phyloP scores from a whole-genome alignment of 2,329 filamentous ascomycete species.

The Penicillium sp. region DNA sequence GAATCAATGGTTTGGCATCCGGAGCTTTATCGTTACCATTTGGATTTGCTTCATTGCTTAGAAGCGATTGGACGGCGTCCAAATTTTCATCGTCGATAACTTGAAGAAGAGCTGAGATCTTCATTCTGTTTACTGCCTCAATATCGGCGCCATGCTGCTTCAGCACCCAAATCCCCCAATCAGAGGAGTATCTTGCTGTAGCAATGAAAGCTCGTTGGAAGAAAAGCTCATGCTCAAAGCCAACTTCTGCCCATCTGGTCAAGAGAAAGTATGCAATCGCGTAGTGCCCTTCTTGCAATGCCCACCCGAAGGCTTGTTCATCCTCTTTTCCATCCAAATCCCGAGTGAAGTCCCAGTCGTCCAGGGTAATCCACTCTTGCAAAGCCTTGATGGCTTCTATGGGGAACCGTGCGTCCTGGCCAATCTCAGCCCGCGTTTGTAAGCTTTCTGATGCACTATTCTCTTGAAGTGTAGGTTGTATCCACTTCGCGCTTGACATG shows the following conservation, averaged over 20 bases:
- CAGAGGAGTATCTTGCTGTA: slow-evolving; percentile 16
- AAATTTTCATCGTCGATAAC: slow-evolving; percentile 1
- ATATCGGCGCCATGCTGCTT: slow-evolving; percentile 21
- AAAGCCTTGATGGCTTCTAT: slow-evolving; percentile 4
- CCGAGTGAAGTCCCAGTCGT: slow-evolving; percentile 8
- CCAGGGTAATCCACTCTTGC: slow-evolving; percentile 22
- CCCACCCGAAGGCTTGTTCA: slow-evolving; percentile 18
- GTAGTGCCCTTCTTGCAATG: slow-evolving; percentile 4
- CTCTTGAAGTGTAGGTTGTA: slow-evolving; percentile 7
- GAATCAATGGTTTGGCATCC: slow-evolving; percentile 12
- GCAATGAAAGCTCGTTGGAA: slow-evolving; percentile 13
- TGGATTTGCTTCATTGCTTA: slow-evolving; percentile 24
- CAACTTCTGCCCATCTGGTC: slow-evolving; percentile 19
- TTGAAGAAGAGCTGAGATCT: slow-evolving; percentile 20
- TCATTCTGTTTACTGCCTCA: slow-evolving; percentile 6
- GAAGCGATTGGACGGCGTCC: slow-evolving; percentile 13
- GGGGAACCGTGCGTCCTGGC: not conserved
- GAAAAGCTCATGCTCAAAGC: slow-evolving; percentile 4
- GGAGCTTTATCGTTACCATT: slow-evolving; percentile 10
- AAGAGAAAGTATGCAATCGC: slow-evolving; percentile 26
- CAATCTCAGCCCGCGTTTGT: not conserved
- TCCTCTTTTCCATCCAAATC: slow-evolving; percentile 8
- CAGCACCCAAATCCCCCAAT: slow-evolving; percentile 20
- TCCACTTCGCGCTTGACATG: not conserved
- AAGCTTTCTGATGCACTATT: slow-evolving; percentile 2